Evolutionary conservation across 305 asterid genomes (phyloP), one percentile per base, ranked within the genome.

Genomic region (Fraxinus velutina): DNA sequence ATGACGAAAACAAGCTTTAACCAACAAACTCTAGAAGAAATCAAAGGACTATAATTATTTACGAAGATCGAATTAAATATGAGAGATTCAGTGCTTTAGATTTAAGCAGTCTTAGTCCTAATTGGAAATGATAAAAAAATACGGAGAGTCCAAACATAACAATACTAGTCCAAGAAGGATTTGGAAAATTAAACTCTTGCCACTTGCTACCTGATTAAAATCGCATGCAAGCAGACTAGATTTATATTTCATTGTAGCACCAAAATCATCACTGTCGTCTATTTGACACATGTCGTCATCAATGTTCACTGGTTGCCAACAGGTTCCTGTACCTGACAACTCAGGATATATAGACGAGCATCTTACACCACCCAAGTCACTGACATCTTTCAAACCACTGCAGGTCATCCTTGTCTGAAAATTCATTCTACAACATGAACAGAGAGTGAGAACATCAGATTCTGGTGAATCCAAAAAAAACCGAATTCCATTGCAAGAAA

Each of bases 271-370:
- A 22, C 78, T 86, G 81, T 90, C 93, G 86, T 92, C 98, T 50
- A 92, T 88, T 81, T 86, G 90, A 84, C 99, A 96, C 97, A 94
- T 93, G 79, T 92, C 99, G 88, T 96, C 98, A 60, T 94, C 97
- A 79, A 78, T 86, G 87, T 91, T 94, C 84, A 76, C 87, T 33
- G 92, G 92, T 84, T 88, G 88, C 97, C 97, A 92, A 55, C 83
- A 66, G 22, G 92, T 90, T 76, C 87, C 92, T 52, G 78, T 86
- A 71, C 76, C 93, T 30, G 92, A 90, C 81, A 86, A 84, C 81
- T 88, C 92, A 15, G 89, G 85, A 87, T 86, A 81, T 77, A 85
- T 50, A 75, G 91, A 88, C 42, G 97, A 92, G 90, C 92, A 87
- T 85, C 89, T 87, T 83, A 83, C 82, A 77, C 87, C 79, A 64